Conservation (phyloP, 805 yeast species). For the Cyberlindnera petersonii region DNA sequence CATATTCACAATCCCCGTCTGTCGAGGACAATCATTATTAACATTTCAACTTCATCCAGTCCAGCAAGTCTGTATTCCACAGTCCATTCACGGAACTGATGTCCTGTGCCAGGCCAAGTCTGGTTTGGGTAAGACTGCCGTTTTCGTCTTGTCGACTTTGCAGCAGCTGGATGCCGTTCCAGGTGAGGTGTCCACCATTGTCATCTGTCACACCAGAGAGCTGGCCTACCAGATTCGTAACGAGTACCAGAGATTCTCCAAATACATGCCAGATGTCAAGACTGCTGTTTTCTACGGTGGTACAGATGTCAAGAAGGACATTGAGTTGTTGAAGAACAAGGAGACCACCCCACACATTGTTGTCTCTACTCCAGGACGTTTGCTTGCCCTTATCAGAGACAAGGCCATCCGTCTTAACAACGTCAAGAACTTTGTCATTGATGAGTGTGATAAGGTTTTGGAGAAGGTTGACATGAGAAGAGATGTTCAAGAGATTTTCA, state of each 20-base stretch:
- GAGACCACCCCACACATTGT: constrained; percentile 95
- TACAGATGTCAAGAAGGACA: constrained; percentile 77
- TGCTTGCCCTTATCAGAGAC: constrained; percentile 90
- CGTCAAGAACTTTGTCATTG: constrained; percentile 91
- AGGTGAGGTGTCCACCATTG: constrained; percentile 93
- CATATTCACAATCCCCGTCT: constrained; percentile 1
- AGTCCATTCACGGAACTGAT: constrained; percentile 95
- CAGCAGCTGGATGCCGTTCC: constrained; percentile 97
- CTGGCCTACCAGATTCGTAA: constrained; percentile 97
- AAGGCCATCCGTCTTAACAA: constrained; percentile 81
- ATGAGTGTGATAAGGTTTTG: constrained; percentile 97
- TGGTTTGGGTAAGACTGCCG: constrained; percentile 99
- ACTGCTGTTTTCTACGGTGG: constrained; percentile 98
- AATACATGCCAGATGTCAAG: constrained; percentile 96
- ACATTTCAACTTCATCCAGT: constrained; percentile 42
- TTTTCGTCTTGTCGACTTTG: constrained; percentile 89
- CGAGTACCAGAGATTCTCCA: constrained; percentile 95
- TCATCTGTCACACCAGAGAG: constrained; percentile 97
- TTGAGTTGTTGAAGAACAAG: constrained; percentile 82
- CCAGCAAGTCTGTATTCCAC: constrained; percentile 98
- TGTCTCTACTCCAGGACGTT: constrained; percentile 98
- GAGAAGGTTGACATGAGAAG: constrained; percentile 93
- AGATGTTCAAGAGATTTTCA: constrained; percentile 96
- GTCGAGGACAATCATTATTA: constrained; percentile 5
- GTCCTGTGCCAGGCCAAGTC: constrained; percentile 99